A percentile compares a stretch with the other conserved stretches of the same genome.
Evolutionary conservation across 1,139 yeast genomes (phyloP).

Genomic region (Lipomyces yarrowii): DNA sequence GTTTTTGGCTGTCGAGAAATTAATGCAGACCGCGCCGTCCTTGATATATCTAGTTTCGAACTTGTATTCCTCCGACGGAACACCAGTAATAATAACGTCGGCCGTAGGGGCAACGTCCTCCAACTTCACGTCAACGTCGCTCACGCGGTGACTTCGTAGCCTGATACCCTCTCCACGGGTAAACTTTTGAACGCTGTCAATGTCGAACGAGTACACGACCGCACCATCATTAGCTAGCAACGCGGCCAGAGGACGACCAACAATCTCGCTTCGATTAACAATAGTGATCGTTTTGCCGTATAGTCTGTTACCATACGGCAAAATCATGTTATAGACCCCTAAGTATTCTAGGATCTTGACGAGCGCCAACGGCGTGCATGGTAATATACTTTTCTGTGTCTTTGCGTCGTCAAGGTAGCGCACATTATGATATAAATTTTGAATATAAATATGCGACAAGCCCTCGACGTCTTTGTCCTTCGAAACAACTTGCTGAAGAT

Average conservation of each 20-base stretch:
- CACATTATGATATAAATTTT: constrained; percentile 90
- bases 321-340: constrained; percentile 78
- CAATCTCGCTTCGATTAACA: constrained; percentile 92
- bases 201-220: constrained; percentile 86
- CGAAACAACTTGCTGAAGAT: constrained; percentile 84
- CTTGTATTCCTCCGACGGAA: constrained; percentile 79
- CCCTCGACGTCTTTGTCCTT: constrained; percentile 96
- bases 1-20: constrained; percentile 76
- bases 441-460: constrained; percentile 83
- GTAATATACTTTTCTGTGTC: constrained; percentile 81
- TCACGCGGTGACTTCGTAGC: constrained; percentile 80
- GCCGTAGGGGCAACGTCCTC: constrained; percentile 71
- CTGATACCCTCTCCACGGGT: constrained; percentile 92
- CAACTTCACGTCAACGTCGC: constrained; percentile 55
- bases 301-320: constrained; percentile 86
- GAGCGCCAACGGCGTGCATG: constrained; percentile 94
- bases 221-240: constrained; percentile 97
- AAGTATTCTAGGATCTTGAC: constrained; percentile 90
- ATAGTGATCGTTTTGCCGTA: constrained; percentile 91
- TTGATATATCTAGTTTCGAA: constrained; percentile 79
- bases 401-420: constrained; percentile 71
- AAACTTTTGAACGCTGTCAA: constrained; percentile 83
- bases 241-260: constrained; percentile 96
- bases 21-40: constrained; percentile 88
- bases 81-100: constrained; percentile 95